Base-by-base conservation (phyloP, 2,329 filamentous ascomycete genomes). In the Coniochaeta prunicola region DNA sequence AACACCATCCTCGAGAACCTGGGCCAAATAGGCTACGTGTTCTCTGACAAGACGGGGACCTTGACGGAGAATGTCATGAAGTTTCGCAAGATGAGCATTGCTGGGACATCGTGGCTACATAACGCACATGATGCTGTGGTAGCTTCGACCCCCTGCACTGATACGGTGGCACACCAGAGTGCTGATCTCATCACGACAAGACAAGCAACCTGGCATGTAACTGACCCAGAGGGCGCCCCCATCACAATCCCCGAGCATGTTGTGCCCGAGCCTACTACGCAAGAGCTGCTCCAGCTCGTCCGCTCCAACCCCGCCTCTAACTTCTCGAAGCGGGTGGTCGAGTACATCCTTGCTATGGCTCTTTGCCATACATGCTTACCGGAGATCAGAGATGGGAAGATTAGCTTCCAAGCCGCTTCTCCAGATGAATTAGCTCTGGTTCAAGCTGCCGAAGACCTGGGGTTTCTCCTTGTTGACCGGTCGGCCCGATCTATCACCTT, bases 51-150 rank as follows among this genome's bases (percentile, higher is more conserved):
- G 76, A 97, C 92, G 0, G 92, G 92, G 1, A 97, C 92, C 0
- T 77, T 97, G 64, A 97, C 92, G 1, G 92, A 97, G 66, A 97
- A 97, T 64, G 81, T 91, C 12, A 97, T 97, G 93, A 91, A 91
- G 62, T 97, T 97, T 69, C 88, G 92, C 48, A 96, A 96, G 70
- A 82, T 97, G 73, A 96, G 90, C 65, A 86, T 97, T 33, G 92
- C 90, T 2, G 92, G 92, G 7, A 92, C 90, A 0, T 88, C 92
- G 1, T 96, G 92, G 91, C 77, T 94, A 33, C 92, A 96, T 64
- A 88, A 94, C 67, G 79, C 81, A 61, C 91, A 96, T 68, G 73
- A 92, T 1, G 76, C 38, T 38, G 21, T 24, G 12, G 31, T 26
- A 12, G 7, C 50, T 30, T n/a, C 36, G 9, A 17, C 6, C 36